These are phyloP conservation scores for Coleophoma crateriformis DNA, from an alignment of 2,329 filamentous ascomycete genomes.

Conservation along the genomic window DNA sequence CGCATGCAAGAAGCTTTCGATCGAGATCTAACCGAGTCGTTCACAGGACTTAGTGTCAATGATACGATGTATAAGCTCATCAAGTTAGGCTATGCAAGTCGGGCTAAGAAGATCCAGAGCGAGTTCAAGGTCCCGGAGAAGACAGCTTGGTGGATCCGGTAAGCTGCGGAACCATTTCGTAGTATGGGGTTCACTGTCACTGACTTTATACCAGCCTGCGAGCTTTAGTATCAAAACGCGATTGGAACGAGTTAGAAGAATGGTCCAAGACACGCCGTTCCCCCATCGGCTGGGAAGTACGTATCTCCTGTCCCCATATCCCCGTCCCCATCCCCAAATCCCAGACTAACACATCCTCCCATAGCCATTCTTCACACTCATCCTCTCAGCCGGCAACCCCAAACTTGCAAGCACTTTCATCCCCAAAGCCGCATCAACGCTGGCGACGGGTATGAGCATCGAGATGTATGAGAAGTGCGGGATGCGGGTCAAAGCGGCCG, in stretches of 20 bases:
- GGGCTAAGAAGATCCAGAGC: slow-evolving; percentile 80
- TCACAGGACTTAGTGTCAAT: slow-evolving; percentile 80
- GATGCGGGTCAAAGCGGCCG: slow-evolving; percentile 79
- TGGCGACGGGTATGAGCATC: slow-evolving; percentile 65
- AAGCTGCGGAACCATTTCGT: slow-evolving; percentile 16
- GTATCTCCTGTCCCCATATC: neutral
- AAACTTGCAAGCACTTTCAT: slow-evolving; percentile 80
- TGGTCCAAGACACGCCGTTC: slow-evolving; percentile 72
- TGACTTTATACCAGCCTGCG: slow-evolving; percentile 51
- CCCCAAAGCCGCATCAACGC: slow-evolving; percentile 63
- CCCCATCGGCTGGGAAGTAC: slow-evolving; percentile 83
- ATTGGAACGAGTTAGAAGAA: slow-evolving; percentile 92
- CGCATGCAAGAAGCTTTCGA: slow-evolving; percentile 85
- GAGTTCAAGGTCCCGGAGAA: slow-evolving; percentile 94
- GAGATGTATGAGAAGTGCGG: slow-evolving; percentile 97
- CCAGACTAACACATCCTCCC: neutral
- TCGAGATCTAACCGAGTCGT: slow-evolving; percentile 71
- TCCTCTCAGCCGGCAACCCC: slow-evolving; percentile 82
- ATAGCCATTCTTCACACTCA: slow-evolving; percentile 82
- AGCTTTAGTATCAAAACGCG: slow-evolving; percentile 81
- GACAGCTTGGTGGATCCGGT: slow-evolving; percentile 79
- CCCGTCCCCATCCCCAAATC: too few relatives aligned
- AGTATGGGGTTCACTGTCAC: too few relatives aligned
- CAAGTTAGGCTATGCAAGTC: slow-evolving; percentile 72
- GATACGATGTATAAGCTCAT: slow-evolving; percentile 90